Evolutionary conservation across 257 asterid species (phyloP), one percentile per base, ranked within the genome.

Genomic region (Gynochthodes officinalis): DNA sequence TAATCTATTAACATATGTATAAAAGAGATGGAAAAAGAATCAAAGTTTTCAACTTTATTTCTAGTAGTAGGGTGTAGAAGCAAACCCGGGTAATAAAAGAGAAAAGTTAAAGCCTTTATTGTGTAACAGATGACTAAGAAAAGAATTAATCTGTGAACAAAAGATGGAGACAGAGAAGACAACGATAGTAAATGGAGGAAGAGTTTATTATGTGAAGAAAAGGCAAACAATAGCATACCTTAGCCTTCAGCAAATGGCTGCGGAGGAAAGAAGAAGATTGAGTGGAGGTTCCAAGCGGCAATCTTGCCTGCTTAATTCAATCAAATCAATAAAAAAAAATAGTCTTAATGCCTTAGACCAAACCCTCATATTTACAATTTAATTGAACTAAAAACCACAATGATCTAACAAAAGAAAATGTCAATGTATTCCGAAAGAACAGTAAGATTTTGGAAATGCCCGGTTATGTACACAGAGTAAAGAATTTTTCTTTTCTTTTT

Each of bases 241-340:
- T 83, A 37, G 82, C 33, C 55, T 76, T 78, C 74, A 69, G 59
- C 61, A 70, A 77, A 75, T 77, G 80, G 67, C 73, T 83, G 68
- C 85, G 84, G 70, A 75, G 63, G 64, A 81, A 80, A 37, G 79
- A 80, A 42, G 80, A 35, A 39, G 78, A 32, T 57, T 75, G 89
- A 67, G 39, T 72, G 71, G 88, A 71, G 50, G 72, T 65, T 42
- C 86, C 84, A 58, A 74, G 77, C 83, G 73, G 85, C 76, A 73
- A 39, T 71, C 81, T 81, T 43, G 81, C 73, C 90, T 90, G 90
- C 73, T 68, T 39, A 78, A 63, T 35, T 71, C 73, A 50, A 50
- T 19, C 23, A 50, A 50, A 4, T 16, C 64, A 69, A 32, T 28
- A 27, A 55, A 64, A 44, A 25, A 52, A 42, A 52, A 8, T 15